Percentiles rank a stretch among this genome's conserved stretches.
Conservation (phyloP, 208 protist genomes). For the Leptomonas pyrrhocoris region DNA sequence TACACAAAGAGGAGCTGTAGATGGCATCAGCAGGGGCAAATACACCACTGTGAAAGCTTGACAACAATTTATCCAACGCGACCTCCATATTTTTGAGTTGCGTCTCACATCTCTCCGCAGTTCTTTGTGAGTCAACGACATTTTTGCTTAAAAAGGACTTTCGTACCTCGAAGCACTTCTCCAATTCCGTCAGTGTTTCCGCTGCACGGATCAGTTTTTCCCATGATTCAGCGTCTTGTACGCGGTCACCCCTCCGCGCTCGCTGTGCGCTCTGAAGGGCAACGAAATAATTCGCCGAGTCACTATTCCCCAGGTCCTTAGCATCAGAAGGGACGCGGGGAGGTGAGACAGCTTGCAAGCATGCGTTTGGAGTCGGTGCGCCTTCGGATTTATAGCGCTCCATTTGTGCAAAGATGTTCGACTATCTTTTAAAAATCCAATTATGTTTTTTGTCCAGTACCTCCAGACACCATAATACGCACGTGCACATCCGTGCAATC, state of each 20-base stretch:
- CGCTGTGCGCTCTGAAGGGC: not conserved
- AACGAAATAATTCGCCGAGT: not conserved
- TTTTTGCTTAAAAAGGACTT: not conserved
- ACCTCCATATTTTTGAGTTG: slow-evolving; percentile 16
- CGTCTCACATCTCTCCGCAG: not conserved
- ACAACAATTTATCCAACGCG: slow-evolving; percentile 25
- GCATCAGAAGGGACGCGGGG: not conserved
- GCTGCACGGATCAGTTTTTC: not conserved
- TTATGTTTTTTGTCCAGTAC: too few species aligned
- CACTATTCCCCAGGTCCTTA: not conserved
- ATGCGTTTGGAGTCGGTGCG: not conserved
- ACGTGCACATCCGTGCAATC: too few species aligned
- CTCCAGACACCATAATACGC: too few species aligned
- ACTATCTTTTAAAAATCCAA: too few species aligned
- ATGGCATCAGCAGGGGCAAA: slow-evolving; percentile 7
- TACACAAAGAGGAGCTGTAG: not conserved
- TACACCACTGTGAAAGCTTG: slow-evolving; percentile 4
- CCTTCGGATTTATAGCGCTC: not conserved
- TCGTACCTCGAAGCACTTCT: not conserved
- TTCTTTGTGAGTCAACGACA: not conserved
- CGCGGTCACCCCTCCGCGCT: not conserved
- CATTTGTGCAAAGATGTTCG: slow-evolving; percentile 9
- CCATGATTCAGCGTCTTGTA: not conserved
- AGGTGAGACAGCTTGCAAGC: not conserved
- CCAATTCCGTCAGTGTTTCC: not conserved